phyloP scores from a whole-genome alignment of 345 rosid species.

The Erucastrum elatum region DNA sequence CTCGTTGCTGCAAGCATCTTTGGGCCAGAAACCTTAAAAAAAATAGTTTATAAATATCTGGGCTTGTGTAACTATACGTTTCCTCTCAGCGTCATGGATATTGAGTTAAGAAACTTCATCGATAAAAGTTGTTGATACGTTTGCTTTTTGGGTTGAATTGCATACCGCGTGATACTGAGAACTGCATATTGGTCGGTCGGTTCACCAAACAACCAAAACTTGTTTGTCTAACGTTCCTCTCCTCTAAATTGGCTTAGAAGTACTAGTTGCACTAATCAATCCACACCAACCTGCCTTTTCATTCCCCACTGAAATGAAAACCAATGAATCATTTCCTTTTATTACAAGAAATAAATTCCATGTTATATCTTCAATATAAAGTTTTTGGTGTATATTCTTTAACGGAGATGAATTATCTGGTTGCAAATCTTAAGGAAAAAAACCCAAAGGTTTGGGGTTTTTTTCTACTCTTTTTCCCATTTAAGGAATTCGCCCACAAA shows the following conservation, averaged over 20 bases:
- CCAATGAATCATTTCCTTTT: not conserved
- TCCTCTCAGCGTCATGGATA: too few species aligned
- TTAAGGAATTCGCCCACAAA: too few species aligned
- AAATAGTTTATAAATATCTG: too few species aligned
- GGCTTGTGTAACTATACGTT: too few species aligned
- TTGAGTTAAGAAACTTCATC: not conserved
- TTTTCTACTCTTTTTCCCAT: too few species aligned
- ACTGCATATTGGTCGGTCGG: slow-evolving; percentile 20
- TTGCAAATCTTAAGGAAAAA: too few species aligned
- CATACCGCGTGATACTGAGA: slow-evolving; percentile 8
- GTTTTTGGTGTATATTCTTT: too few species aligned
- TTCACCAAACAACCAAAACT: slow-evolving; percentile 30
- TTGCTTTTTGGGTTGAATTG: slow-evolving; percentile 13
- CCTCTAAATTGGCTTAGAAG: not conserved
- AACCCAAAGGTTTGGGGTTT: too few species aligned
- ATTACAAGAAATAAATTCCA: not conserved
- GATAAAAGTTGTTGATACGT: not conserved
- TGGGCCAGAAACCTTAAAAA: not conserved
- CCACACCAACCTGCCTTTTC: not conserved
- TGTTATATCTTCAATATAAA: not conserved
- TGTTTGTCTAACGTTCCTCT: not conserved
- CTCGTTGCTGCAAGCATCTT: not conserved
- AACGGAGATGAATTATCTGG: not conserved
- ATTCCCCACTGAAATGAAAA: not conserved
- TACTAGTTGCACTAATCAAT: not conserved